A percentile compares a stretch with the other conserved stretches of the same genome.
Conservation (phyloP, 2,329 filamentous ascomycete genomes). For the Dothiorella sarmentorum region DNA sequence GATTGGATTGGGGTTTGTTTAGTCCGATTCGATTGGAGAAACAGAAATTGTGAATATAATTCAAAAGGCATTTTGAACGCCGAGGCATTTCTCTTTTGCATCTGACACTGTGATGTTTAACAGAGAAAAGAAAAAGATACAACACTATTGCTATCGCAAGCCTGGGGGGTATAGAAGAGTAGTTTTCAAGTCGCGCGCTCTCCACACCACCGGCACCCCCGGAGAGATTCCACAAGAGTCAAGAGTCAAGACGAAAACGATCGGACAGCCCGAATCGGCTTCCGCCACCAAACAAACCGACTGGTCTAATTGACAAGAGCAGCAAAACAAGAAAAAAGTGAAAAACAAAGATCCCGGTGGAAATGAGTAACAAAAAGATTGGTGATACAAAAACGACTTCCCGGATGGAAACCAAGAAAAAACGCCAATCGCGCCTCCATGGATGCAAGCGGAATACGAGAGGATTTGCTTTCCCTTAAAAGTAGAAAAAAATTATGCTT, state of each 20-base stretch:
- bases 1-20: background rate
- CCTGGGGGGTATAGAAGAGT: no score
- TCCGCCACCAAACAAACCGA: no score
- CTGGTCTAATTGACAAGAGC: no score
- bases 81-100: background rate
- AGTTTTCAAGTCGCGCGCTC: no score
- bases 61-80: background rate
- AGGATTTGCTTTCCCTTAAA: background rate
- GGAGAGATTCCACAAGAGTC: no score
- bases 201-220: no score
- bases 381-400: background rate
- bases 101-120: no score
- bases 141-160: no score
- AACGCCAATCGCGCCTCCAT: background rate
- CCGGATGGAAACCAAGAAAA: background rate
- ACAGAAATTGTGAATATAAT: background rate
- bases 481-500: background rate
- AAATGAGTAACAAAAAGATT: background rate
- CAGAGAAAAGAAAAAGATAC: no score
- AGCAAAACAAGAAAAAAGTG: no score
- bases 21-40: background rate
- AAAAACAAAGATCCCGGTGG: background rate
- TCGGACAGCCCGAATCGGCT: no score
- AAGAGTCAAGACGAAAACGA: no score
- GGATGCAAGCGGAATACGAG: background rate